Percentiles rank a stretch among this genome's conserved stretches.
Evolutionary conservation across 2,329 filamentous ascomycete species (phyloP).

Genomic region (Magnaporthales sp.): DNA sequence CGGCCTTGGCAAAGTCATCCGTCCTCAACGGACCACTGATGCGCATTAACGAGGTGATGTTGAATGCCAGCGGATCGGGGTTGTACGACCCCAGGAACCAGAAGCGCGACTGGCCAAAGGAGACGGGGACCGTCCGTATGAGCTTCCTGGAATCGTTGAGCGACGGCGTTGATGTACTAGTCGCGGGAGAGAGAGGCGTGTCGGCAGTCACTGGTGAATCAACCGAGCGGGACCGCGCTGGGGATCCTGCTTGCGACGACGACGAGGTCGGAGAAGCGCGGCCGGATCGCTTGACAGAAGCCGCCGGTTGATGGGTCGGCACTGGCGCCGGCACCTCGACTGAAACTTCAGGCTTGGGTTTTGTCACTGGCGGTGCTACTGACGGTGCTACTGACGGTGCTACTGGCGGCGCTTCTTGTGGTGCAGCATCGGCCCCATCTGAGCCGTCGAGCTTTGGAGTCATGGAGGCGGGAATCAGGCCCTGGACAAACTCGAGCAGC

Average conservation of each 20-base stretch:
- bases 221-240: background rate
- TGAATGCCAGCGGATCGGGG: conserved; percentile 29
- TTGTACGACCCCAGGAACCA: conserved; percentile 27
- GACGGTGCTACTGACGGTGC: background rate
- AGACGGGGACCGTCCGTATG: conserved; percentile 18
- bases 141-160: background rate
- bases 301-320: background rate
- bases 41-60: conserved; percentile 23
- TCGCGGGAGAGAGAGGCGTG: background rate
- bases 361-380: background rate
- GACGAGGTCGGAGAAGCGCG: background rate
- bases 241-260: background rate
- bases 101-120: conserved; percentile 30
- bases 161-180: background rate
- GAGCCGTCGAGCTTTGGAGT: background rate
- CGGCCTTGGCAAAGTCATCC: conserved; percentile 19
- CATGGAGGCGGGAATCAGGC: background rate
- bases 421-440: background rate
- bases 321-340: background rate
- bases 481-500: background rate
- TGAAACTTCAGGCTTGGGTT: background rate
- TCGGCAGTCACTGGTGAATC: background rate
- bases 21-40: conserved; percentile 18
- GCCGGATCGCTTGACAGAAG: background rate
- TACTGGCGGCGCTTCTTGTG: background rate